A percentile compares a stretch with the other conserved stretches of the same genome.
Conservation (phyloP, 306 rosid genomes). For the Neltuma alba region DNA sequence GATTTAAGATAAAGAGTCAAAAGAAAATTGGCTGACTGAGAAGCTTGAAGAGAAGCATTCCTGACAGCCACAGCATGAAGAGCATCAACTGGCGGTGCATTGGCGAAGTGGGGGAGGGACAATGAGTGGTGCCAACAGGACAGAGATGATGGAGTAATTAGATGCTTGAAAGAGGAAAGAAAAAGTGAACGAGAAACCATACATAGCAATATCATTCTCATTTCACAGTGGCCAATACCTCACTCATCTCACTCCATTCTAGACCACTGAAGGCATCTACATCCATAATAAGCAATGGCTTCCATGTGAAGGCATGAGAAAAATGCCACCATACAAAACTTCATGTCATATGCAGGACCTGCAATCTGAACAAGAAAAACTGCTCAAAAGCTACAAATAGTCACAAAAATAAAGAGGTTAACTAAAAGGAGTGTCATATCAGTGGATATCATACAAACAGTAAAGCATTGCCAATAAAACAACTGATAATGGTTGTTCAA, state of each 20-base stretch:
- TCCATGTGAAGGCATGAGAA: constrained; percentile 36
- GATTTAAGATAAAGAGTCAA: constrained; percentile 49
- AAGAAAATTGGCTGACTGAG: constrained; percentile 50
- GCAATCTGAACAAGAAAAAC: constrained; percentile 36
- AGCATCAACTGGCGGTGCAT: constrained; percentile 22
- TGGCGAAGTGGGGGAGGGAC: constrained; percentile 28
- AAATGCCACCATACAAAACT: constrained; percentile 47
- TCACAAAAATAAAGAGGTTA: not conserved
- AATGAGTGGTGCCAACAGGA: constrained; percentile 43
- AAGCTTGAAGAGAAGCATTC: constrained; percentile 50
- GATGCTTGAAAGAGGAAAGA: constrained; percentile 9
- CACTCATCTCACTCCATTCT: not conserved
- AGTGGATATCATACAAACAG: not conserved
- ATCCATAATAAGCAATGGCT: constrained; percentile 1
- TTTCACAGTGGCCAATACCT: not conserved
- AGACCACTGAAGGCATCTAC: not conserved
- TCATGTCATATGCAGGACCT: constrained; percentile 40
- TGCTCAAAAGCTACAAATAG: constrained; percentile 32
- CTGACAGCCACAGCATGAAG: constrained; percentile 67
- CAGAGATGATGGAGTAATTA: constrained; percentile 16
- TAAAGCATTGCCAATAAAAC: constrained; percentile 7
- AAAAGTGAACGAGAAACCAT: constrained; percentile 30
- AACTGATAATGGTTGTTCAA: constrained; percentile 22
- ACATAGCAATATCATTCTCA: not conserved
- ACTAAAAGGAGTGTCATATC: constrained; percentile 18